Evolutionary conservation across 148 eudicot genomes (phyloP), one percentile per base, ranked within the genome.

Genomic region (Vaccinium vitisidaea): DNA sequence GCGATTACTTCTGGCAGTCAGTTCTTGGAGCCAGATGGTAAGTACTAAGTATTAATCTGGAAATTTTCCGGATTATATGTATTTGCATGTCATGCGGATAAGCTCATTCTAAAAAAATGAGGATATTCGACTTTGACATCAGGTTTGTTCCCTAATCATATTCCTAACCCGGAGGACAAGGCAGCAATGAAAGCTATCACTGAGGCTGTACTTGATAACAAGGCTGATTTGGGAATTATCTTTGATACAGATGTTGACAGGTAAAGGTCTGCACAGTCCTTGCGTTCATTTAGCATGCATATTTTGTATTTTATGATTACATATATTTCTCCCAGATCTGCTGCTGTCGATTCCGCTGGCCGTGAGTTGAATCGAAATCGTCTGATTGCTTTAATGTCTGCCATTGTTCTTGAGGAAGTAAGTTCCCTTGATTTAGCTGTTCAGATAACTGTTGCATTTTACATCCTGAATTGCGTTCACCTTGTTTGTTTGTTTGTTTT

Each of bases 131-230:
- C 30, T 19, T 87, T 73, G 82, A 53, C 77, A 30, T 83, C 82
- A 97, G 99, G 99, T 87, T 88, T 92, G 90, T 97, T 97, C 86
- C 99, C 99, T n/a, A 97, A 97, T 85, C 99, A 97, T 86, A 97
- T 97, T 85, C 99, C 99, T 50, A 97, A 97, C 88, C 99, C 99
- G n/a, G 99, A 97, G 90, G 98, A 97, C 86, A 95, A 97, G 89
- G 92, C 87, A 77, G 99, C 99, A 80, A 97, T 97, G 99, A 89
- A 90, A 88, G 94, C 98, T 79, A 97, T 97, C 84, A 95, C 98
- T 25, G 90, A 90, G 82, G 95, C 99, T 54, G 98, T 95, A 82
- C 91, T 95, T 59, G 87, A 89, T 82, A 95, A 95, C 88, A 90
- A 92, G 90, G 98, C 99, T 84, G 99, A 97, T 91, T 86, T 97